Evolutionary conservation across 148 eudicot species (phyloP), one percentile per base, ranked within the genome.

Genomic region (Simmondsia chinensis): DNA sequence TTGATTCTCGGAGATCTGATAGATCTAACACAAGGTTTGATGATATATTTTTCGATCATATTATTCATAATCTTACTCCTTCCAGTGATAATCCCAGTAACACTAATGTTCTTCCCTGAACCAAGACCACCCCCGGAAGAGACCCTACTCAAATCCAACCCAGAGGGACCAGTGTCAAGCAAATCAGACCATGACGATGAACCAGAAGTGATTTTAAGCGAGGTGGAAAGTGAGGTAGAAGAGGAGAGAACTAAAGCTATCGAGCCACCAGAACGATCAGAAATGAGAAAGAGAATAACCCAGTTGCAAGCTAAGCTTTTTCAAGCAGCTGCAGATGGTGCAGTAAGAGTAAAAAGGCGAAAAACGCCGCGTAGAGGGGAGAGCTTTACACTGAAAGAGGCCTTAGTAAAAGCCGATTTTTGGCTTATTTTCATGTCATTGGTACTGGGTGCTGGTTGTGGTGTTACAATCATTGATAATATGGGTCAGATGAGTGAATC

Each of bases 341-440:
- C 82, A 11, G 68, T 72, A 23, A 68, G 71, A 38, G 66, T 76
- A 23, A 68, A 64, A 61, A 40, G 59, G 43, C 62, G 64, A 60
- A 70, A 60, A 49, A 73, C 73, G 16, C 81, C 81, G 10, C 61
- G 45, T 9, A 39, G 70, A 74, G 79, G 75, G 49, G 80, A 74
- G 18, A 56, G 76, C 46, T 79, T 79, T 43, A 80, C 75, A 17
- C 34, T 83, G 48, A 50, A 39, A 29, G 74, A 79, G 49, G 81
- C 87, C 25, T 62, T 83, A 60, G 61, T 76, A 23, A 80, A 68
- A 70, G 76, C 79, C 0, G 82, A 87, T 46, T 74, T 87, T 63
- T 87, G 96, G 96, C 76, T 87, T 3, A 54, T 82, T 4, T 87
- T 87, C 65, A 65, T 72, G 56, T 76, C 93, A 3, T 77, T 87